Base-by-base conservation (phyloP, 2,329 filamentous ascomycete genomes). In the Ceratocystis alfenasii region DNA sequence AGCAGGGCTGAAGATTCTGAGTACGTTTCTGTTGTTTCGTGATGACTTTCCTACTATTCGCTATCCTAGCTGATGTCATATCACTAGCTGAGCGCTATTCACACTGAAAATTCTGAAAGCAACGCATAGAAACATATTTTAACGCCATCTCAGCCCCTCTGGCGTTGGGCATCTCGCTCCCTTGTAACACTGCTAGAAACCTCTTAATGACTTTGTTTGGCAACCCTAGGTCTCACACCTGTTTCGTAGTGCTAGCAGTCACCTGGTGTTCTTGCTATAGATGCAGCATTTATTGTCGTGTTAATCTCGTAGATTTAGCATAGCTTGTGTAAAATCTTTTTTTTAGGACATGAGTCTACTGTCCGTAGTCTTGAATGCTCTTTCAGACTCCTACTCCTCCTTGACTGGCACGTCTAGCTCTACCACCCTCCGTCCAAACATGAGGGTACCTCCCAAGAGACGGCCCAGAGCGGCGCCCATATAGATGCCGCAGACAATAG, bases 401-500 rank as follows among this genome's bases (percentile, higher is more conserved):
- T 74, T 73, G 1, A 66, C 65, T 48, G 59, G 46, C 59, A 67
- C 20, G 46, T 69, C 66, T 46, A 69, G 68, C 69, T 68, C 62
- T 10, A 68, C 64, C 6, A 81, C 75, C 68, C 74, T 75, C 74
- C 74, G 79, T 45, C 79, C 80, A 70, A 77, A 80, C 5, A 77
- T 74, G 67, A 82, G 62, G 1, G 75, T 77, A 2, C 81, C 82
- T 0, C 86, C 85, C 20, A 85, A 69, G 65, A 84, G 72, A 73
- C 88, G 87, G 1, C 91, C 91, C 12, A 89, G 70, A 0, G 84
- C 79, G 74, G 89, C 91, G 0, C 94, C 94, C 5, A 84, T 76
- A 75, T 95, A 97, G 20, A 88, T 80, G 2, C 94, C 94, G 1
- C 83, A 85, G 3, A 97, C 76, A 67, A 99, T 88, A 0, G 94